Base-by-base conservation (phyloP, 192 early-diverging fungal species). In the Pilaira anomala region DNA sequence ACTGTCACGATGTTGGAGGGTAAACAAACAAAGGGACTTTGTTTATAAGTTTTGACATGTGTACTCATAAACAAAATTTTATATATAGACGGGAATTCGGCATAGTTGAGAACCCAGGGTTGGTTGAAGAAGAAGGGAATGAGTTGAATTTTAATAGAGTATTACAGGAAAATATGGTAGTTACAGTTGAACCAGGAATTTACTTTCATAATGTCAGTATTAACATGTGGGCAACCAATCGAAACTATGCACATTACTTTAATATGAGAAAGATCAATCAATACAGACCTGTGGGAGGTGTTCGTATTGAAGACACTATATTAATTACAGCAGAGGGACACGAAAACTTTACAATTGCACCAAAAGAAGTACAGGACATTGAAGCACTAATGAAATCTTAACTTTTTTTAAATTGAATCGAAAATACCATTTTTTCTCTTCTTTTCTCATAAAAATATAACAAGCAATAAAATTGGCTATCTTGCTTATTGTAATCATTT, bases 101-200 rank as follows among this genome's bases (percentile, higher is more conserved):
- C 11, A 55, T 55, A 36, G 8, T 55, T 8, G 28, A 19, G 26
- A 26, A 55, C 33, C 33, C 33, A 36, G 33, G 11, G 11, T 9
- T 9, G 6, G 33, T 9, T 36, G 42, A 40, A 19, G 18, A 42
- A 57, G 52, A 40, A 16, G 21, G 13, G n/a, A 18, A 28, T 33
- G 59, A n/a, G 78, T 85, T 48, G 82, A 88, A 63, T 78, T 94
- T 91, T 62, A 80, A 90, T 25, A 81, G 92, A 61, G 75, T 78
- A 26, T 80, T 97, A 62, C 78, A 85, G 49, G 75, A 84, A 7
- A 84, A 86, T 30, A 94, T 95, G 89, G 92, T 88, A 7, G 82
- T 97, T 26, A 95, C 95, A 8, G 91, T 95, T 18, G 95, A 97
- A 75, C 95, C 95, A 16, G 95, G 95, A 0, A 71, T 90, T 51